Evolutionary conservation across 768 basidiomycete species (phyloP).

Genomic region (Russula emetica): DNA sequence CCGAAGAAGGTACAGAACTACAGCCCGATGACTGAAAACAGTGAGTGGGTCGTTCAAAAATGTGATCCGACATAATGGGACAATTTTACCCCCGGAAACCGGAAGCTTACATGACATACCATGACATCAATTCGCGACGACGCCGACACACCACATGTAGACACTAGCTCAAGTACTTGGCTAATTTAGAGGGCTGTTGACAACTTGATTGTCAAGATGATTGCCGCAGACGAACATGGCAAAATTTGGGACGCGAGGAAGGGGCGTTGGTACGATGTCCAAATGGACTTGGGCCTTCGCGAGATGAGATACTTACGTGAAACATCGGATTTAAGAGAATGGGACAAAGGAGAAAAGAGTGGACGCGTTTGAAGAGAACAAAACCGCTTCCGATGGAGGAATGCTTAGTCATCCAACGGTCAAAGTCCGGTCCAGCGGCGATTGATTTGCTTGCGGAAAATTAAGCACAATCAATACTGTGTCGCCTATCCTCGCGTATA

Average conservation of each 20-base stretch:
- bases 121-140: neutral
- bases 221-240: neutral
- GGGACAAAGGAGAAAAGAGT: neutral
- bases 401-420: conserved; percentile 13
- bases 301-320: neutral
- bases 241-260: neutral
- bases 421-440: neutral
- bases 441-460: no score
- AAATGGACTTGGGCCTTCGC: neutral
- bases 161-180: neutral
- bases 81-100: conserved; percentile 10
- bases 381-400: conserved; percentile 1
- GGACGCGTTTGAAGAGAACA: neutral
- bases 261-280: neutral
- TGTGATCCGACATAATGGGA: neutral
- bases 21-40: neutral
- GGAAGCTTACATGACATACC: conserved; percentile 13
- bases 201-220: neutral
- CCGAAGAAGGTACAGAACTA: neutral
- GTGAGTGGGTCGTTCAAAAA: no score
- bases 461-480: neutral
- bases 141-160: neutral
- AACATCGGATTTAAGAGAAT: conserved; percentile 1
- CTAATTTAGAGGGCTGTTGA: neutral
- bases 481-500: conserved; percentile 4